Percentiles rank a stretch among this genome's conserved stretches.
Conservation (phyloP, 345 rosid genomes). For the Stellera chamaejasme region DNA sequence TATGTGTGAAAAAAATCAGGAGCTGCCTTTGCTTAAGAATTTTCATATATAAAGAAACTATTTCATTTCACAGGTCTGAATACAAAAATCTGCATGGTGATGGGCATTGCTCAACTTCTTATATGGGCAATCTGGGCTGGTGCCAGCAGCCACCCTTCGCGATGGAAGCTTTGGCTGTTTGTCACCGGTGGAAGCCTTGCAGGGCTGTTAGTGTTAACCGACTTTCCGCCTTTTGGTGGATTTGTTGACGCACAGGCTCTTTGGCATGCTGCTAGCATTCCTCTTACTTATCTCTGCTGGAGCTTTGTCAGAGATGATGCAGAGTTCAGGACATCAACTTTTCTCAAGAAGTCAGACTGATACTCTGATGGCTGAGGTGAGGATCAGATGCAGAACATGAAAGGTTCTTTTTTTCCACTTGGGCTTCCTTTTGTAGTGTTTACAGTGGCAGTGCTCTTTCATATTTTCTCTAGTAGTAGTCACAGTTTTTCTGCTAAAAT, state of each 20-base stretch:
- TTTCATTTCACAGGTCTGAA: slow-evolving; percentile 52
- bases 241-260: slow-evolving; percentile 70
- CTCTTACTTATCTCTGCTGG: slow-evolving; percentile 80
- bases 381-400: neutral
- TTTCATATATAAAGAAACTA: neutral
- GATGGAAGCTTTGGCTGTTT: slow-evolving; percentile 74
- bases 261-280: slow-evolving; percentile 63
- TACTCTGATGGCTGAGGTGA: neutral
- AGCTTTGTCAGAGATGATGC: slow-evolving; percentile 83
- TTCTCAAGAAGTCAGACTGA: slow-evolving; percentile 53
- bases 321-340: slow-evolving; percentile 49
- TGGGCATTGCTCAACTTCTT: slow-evolving; percentile 58
- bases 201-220: slow-evolving; percentile 47
- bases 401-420: neutral
- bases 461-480: slow-evolving; percentile 6
- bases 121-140: slow-evolving; percentile 87
- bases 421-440: neutral
- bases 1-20: no score
- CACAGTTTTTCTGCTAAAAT: slow-evolving; percentile 9
- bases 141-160: slow-evolving; percentile 54
- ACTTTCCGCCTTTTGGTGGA: slow-evolving; percentile 75
- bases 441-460: slow-evolving; percentile 4
- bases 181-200: slow-evolving; percentile 37
- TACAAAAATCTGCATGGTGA: slow-evolving; percentile 56
- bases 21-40: no score